Evolutionary conservation across 1,284 basidiomycete species (phyloP), one percentile per base, ranked within the genome.

Genomic region (Fomes fomentarius): DNA sequence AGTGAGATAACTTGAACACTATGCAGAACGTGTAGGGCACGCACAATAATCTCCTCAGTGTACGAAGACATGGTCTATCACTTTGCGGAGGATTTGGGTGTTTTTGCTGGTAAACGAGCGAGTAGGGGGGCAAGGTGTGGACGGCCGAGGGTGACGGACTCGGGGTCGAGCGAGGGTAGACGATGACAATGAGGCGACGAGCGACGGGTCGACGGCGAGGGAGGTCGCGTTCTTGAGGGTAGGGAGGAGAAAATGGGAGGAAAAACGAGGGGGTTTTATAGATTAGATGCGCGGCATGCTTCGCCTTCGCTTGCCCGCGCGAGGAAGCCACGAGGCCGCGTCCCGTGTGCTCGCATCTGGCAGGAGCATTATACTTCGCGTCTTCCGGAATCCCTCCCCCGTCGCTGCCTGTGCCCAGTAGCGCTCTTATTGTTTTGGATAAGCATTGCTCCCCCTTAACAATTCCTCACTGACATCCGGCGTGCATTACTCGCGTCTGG

Each of bases 261-360:
- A 58, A 63, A 62, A 47, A 24, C 41, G 45, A 26, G 50, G 41
- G 61, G 72, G 58, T 30, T 30, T 30, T 30, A 30, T 30, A 26
- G 74, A 75, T 77, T 72, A 72, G 69, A 73, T 74, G 69, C 49
- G 34, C 54, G 47, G 54, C 44, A 47, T 37, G 46, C 47, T 55
- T 54, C 50, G 45, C 47, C 37, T 54, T 60, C 61, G 65, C 55
- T 54, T 57, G 63, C 64, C 64, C 65, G 66, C 67, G 72, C 66
- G 71, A 72, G 77, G 76, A 72, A 64, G 69, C 63, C 79, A 79
- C 73, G 79, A 80, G 77, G 78, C 76, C 51, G 48, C 45, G 50
- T 56, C 46, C 48, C 54, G 50, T 43, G 43, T 44, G 40, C 28
- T 30, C 28, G 14, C 38, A 40, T 40, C 38, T 17, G 38, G 38